Evolutionary conservation across 768 basidiomycete genomes (phyloP).

Genomic region (Suillus hirtellus): DNA sequence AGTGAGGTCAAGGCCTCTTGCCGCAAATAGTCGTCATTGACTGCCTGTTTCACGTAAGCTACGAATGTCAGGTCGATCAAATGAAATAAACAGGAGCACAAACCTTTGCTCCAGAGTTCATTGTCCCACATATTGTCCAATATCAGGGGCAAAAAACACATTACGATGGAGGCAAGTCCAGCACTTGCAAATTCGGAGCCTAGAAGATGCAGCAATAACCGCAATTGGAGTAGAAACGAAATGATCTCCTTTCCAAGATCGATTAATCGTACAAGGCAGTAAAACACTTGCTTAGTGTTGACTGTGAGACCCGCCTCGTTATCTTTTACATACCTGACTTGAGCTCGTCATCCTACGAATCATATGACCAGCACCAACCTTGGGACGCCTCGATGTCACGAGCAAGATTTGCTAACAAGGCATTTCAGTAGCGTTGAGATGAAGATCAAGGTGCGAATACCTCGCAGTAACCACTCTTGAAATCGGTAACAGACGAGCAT

Average conservation of each 20-base stretch:
- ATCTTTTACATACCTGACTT: conserved; percentile 10
- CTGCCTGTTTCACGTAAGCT: conserved; percentile 23
- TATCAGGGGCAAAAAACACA: conserved; percentile 22
- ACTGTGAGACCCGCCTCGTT: conserved; percentile 1
- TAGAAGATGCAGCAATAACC: conserved; percentile 19
- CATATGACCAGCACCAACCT: conserved; percentile 11
- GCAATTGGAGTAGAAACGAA: conserved; percentile 28
- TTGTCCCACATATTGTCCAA: conserved; percentile 2
- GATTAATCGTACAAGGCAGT: conserved; percentile 16
- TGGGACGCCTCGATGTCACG: conserved; percentile 26
- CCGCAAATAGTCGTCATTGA: conserved; percentile 23
- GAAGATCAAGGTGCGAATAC: conserved; percentile 8
- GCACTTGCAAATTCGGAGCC: conserved; percentile 18
- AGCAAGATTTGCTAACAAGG: conserved; percentile 18
- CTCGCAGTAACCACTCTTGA: conserved; percentile 22
- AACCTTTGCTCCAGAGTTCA: conserved; percentile 25
- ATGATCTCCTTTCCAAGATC: conserved; percentile 12
- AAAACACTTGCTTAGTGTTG: conserved; percentile 8
- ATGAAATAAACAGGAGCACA: not conserved
- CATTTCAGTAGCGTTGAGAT: not conserved
- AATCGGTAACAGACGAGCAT: conserved; percentile 24
- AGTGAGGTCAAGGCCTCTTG: conserved; percentile 22
- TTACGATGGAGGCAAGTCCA: conserved; percentile 22
- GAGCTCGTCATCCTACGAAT: not conserved
- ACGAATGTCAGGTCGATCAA: not conserved